Percentiles rank a stretch among this genome's conserved stretches.
phyloP scores from a whole-genome alignment of 768 basidiomycete genomes.

The Jaapia argillacea region DNA sequence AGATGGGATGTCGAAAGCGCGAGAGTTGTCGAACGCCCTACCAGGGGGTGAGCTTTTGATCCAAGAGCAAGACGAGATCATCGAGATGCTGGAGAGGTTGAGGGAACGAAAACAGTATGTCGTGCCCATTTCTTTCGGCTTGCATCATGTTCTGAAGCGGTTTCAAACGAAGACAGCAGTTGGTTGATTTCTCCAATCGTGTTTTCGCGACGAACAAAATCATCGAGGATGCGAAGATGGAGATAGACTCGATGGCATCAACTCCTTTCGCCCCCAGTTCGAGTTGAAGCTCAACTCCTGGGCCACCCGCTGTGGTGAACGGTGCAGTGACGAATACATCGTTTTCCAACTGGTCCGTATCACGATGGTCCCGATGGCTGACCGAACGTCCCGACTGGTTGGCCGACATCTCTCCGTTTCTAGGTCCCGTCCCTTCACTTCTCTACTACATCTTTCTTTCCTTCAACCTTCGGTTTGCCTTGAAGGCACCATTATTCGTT shows the following conservation, averaged over 20 bases:
- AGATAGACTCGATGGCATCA: slow-evolving; percentile 68
- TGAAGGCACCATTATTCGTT: no score
- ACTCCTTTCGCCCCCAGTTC: slow-evolving; percentile 43
- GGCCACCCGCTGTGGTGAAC: background rate
- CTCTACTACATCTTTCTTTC: no score
- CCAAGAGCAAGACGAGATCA: slow-evolving; percentile 62
- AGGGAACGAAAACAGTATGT: slow-evolving; percentile 53
- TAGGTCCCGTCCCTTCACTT: no score
- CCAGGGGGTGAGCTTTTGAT: slow-evolving; percentile 67
- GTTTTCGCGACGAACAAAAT: slow-evolving; percentile 24
- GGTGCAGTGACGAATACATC: no score
- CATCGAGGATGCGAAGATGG: slow-evolving; percentile 35
- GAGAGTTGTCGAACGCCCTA: slow-evolving; percentile 43
- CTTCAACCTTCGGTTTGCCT: no score
- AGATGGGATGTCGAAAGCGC: slow-evolving; percentile 44
- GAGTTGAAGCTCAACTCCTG: slow-evolving; percentile 5
- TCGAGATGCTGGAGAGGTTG: slow-evolving; percentile 55
- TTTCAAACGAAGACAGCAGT: slow-evolving; percentile 33
- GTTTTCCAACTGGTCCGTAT: no score
- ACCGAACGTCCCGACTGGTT: no score
- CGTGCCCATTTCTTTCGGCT: background rate
- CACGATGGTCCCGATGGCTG: no score
- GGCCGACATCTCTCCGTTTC: no score
- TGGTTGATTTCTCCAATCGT: slow-evolving; percentile 39
- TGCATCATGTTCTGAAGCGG: background rate